A percentile compares a stretch with the other conserved stretches of the same genome.
phyloP scores from a whole-genome alignment of 768 basidiomycete species.

The Omphalotus guepiniiformis region DNA sequence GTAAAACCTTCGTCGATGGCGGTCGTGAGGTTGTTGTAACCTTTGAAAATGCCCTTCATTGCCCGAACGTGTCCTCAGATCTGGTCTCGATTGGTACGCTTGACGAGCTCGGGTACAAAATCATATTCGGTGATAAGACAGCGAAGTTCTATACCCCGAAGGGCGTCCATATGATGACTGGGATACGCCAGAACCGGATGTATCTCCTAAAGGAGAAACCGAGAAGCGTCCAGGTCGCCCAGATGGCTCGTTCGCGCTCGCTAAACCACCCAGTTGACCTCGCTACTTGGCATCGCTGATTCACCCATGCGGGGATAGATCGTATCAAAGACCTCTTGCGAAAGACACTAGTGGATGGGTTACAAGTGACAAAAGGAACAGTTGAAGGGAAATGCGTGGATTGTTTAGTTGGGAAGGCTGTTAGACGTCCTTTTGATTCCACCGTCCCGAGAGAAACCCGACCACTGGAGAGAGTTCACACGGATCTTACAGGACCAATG shows the following conservation, averaged over 20 bases:
- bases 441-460: neutral
- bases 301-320: conserved; percentile 11
- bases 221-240: no score
- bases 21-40: neutral
- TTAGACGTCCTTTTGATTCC: neutral
- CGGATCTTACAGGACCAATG: neutral
- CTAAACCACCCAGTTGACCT: conserved; percentile 15
- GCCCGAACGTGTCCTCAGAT: conserved; percentile 12
- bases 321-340: neutral
- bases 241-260: conserved; percentile 11
- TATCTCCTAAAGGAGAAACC: conserved; percentile 8
- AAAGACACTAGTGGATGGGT: neutral
- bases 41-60: neutral
- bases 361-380: neutral
- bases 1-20: neutral
- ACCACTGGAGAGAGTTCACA: neutral
- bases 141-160: neutral
- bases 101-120: conserved; percentile 10
- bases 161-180: neutral
- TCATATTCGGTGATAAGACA: conserved; percentile 12
- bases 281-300: conserved; percentile 22
- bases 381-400: neutral
- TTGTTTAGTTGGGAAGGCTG: neutral
- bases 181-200: neutral
- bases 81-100: conserved; percentile 19